These are phyloP conservation scores for Pseudonectria buxi DNA, from an alignment of 2,329 filamentous ascomycete genomes.

Conservation along the genomic window DNA sequence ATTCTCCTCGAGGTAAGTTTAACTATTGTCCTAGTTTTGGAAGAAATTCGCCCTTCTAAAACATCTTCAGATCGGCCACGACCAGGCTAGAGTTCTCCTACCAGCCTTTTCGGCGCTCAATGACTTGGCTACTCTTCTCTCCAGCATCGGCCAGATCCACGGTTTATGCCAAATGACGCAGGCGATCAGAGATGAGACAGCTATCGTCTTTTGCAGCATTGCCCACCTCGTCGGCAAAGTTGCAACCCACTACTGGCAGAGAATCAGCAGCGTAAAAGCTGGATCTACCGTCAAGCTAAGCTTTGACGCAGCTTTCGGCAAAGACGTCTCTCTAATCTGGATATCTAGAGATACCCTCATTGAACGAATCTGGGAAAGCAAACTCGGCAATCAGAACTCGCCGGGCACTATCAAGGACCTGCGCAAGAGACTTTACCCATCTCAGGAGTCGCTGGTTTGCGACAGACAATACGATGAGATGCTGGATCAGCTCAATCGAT, in stretches of 20 bases:
- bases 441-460: constrained; percentile 20
- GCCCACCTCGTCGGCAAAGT: constrained; percentile 29
- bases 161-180: constrained; percentile 27
- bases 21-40: not conserved
- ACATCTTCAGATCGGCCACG: constrained; percentile 31
- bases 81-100: constrained; percentile 30
- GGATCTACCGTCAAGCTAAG: constrained; percentile 23
- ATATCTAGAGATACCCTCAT: constrained; percentile 25
- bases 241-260: constrained; percentile 28
- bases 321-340: constrained; percentile 29
- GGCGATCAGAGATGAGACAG: constrained; percentile 25
- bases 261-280: constrained; percentile 24
- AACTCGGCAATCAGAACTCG: constrained; percentile 20
- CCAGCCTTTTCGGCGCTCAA: constrained; percentile 34
- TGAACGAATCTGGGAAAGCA: constrained; percentile 29
- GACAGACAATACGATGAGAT: constrained; percentile 28
- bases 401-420: constrained; percentile 23
- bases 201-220: constrained; percentile 29
- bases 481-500: constrained; percentile 29
- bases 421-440: constrained; percentile 25
- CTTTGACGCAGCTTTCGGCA: constrained; percentile 31
- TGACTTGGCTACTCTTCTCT: constrained; percentile 32
- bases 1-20: constrained; percentile 31
- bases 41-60: constrained; percentile 1
- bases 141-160: constrained; percentile 30